Evolutionary conservation across 2,329 filamentous ascomycete genomes (phyloP).

Genomic region (Xylaria sp.): DNA sequence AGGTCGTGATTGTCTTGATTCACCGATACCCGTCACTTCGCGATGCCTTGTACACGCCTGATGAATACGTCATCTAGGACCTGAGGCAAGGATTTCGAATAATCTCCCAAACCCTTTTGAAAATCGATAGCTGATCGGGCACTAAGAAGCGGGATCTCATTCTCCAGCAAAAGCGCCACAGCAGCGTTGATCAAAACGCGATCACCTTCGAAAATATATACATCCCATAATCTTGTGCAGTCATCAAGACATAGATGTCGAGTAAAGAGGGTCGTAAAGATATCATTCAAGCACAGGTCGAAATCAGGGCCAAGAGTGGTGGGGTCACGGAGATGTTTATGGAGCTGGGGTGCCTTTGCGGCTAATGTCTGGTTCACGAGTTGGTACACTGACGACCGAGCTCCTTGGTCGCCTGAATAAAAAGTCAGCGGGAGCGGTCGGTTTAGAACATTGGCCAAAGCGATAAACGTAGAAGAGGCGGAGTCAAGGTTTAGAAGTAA

Average conservation of each 20-base stretch:
- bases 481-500: constrained; percentile 38
- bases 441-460: constrained; percentile 69
- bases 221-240: constrained; percentile 80
- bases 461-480: constrained; percentile 33
- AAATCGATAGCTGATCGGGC: constrained; percentile 60
- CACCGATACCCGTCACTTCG: constrained; percentile 35
- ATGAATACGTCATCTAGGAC: constrained; percentile 48
- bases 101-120: constrained; percentile 51
- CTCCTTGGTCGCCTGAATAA: constrained; percentile 75
- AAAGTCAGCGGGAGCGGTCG: constrained; percentile 67
- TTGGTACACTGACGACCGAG: constrained; percentile 75
- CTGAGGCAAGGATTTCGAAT: constrained; percentile 40
- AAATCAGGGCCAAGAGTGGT: constrained; percentile 60
- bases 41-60: constrained; percentile 42
- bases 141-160: constrained; percentile 64
- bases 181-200: constrained; percentile 75
- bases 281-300: constrained; percentile 66
- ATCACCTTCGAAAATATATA: constrained; percentile 86
- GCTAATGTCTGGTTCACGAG: constrained; percentile 74
- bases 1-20: constrained; percentile 26
- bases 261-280: constrained; percentile 75
- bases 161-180: constrained; percentile 71
- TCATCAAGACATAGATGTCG: constrained; percentile 73
- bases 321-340: constrained; percentile 70
- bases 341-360: constrained; percentile 71